These are phyloP conservation scores for Cornus suecica DNA, from an alignment of 148 eudicot species.

Conservation along the genomic window DNA sequence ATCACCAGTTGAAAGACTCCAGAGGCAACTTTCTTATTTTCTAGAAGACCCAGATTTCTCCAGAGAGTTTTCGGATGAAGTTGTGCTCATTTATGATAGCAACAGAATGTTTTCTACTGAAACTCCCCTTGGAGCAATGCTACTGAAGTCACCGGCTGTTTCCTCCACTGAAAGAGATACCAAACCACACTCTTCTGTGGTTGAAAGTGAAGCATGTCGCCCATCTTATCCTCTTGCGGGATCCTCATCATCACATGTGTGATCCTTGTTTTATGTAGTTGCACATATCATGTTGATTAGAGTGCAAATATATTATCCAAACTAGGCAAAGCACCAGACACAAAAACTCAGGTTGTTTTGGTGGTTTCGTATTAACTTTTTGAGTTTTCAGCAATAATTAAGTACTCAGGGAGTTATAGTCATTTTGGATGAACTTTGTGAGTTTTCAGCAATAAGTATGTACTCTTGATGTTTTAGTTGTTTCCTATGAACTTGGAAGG, in stretches of 20 bases:
- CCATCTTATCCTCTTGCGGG: neutral
- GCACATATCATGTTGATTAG: neutral
- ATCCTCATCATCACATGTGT: neutral
- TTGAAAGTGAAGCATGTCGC: neutral
- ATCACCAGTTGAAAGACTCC: conserved; percentile 14
- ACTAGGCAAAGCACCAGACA: neutral
- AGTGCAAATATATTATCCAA: conserved; percentile 4
- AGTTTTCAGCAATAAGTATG: too few species aligned
- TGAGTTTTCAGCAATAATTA: neutral
- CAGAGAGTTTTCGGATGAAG: conserved; percentile 3
- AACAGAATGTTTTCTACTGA: neutral
- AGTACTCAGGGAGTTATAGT: too few species aligned
- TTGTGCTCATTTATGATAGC: conserved; percentile 5
- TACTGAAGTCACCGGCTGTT: conserved; percentile 8
- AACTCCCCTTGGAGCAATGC: conserved; percentile 16
- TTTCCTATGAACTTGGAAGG: too few species aligned
- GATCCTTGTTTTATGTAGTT: conserved; percentile 1
- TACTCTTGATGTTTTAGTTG: too few species aligned
- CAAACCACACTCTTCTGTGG: neutral
- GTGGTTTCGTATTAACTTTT: neutral
- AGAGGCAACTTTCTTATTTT: conserved; percentile 8
- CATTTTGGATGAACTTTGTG: too few species aligned
- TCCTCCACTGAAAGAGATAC: neutral
- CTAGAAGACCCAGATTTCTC: conserved; percentile 18
- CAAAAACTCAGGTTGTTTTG: neutral